Evolutionary conservation across 208 protist genomes (phyloP), one percentile per base, ranked within the genome.

Genomic region (Leishmania major): DNA sequence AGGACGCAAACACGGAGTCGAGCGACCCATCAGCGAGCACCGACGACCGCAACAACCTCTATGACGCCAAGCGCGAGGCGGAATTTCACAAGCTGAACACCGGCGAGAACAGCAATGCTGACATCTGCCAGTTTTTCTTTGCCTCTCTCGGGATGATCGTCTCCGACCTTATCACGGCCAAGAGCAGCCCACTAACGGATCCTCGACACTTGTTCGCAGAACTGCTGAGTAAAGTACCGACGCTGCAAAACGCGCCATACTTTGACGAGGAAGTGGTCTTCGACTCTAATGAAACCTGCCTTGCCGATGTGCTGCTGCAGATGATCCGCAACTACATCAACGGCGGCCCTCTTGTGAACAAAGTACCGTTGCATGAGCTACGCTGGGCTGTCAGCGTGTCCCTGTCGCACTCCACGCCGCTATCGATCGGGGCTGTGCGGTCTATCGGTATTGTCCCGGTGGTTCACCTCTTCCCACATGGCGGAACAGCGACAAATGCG

Each of bases 281-380:
- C 66, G 89, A 95, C 80, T 35, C 89, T 0, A 88, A 88, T 31
- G 85, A 94, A 40, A 90, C 92, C 6, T 91, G 91, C 47, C 79
- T 98, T 31, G 95, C 95, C 0, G 95, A 98, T 82, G 89, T 98
- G 64, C 82, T 98, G 6, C 84, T 98, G 25, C 95, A 98, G 80
- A 98, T 98, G 95, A 97, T 98, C 75, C 95, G 93, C 64, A 98
- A 98, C 86, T 98, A 98, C 86, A 88, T 98, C 49, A 94, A 95
- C 70, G 93, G 92, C 6, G 95, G 95, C 0, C 95, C 95, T n/a
- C 88, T 97, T 75, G 93, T 97, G 51, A 95, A 94, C 82, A 96
- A 96, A 85, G 82, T 98, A 69, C 81, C 92, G 17, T 82, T 86
- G 67, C 75, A 90, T 31, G 91, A 96, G n/a, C 86, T 98, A 51